Evolutionary conservation across 192 early-diverging fungal species (phyloP), one percentile per base, ranked within the genome.

Genomic region (Backusella circina): DNA sequence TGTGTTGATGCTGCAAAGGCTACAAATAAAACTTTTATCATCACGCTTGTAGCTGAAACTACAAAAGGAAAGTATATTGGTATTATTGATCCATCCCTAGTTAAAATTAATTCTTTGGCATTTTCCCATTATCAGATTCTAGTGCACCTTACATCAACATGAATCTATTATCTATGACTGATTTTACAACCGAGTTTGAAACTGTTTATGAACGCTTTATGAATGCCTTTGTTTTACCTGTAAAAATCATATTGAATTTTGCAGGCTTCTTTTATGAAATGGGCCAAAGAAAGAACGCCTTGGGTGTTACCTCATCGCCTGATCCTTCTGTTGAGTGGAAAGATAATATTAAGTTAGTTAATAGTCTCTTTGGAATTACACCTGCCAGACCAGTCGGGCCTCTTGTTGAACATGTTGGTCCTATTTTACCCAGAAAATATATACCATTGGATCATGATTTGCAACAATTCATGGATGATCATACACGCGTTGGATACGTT

Each of bases 321-420:
- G 33, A 38, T 1, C 21, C 41, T 31, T 36, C n/a, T 15, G 36
- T 23, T 35, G n/a, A 32, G 15, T 72, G 70, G 65, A 31, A 76
- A 70, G 16, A 71, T 28, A 21, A 38, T 16, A 38, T 80, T 5
- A 80, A 80, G 18, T 16, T 80, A 0, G 54, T 80, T 10, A 80
- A 80, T 51, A 80, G 31, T 3, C 16, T 72, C 5, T 74, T 69
- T 35, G 79, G 79, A 0, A 57, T 78, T 13, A 71, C 75, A 37
- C n/a, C 61, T 23, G 70, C 80, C 21, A 69, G 77, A 12, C 47
- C 77, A 0, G 2, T 73, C 5, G 74, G 77, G 0, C 74, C 80
- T 15, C 67, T 82, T 33, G 65, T 78, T n/a, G 70, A 75, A 38
- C 64, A 69, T 26, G 32, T 83, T 41, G 84, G 84, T 0, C 84